Conservation (phyloP, 2,329 filamentous ascomycete genomes). For the Aspergillus sojae region DNA sequence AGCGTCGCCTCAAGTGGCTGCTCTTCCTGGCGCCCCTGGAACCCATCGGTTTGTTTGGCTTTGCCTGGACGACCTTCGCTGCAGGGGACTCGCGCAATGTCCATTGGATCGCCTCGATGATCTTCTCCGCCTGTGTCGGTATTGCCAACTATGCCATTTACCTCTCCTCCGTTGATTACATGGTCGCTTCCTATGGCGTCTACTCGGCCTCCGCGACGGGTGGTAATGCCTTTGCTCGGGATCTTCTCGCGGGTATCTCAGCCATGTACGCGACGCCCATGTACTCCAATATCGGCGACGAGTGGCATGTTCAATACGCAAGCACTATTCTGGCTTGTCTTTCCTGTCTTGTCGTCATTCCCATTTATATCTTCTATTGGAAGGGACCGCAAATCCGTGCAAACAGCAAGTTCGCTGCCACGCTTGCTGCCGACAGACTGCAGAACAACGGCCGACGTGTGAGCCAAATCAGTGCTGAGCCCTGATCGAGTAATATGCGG, state of each 20-base stretch:
- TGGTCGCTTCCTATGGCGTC: slow-evolving; percentile 71
- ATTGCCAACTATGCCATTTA: slow-evolving; percentile 74
- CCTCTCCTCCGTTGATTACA: slow-evolving; percentile 75
- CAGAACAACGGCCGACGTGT: slow-evolving; percentile 29
- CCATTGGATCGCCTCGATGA: slow-evolving; percentile 69
- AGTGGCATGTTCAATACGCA: slow-evolving; percentile 57
- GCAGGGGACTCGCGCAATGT: slow-evolving; percentile 54
- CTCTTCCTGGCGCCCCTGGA: slow-evolving; percentile 63
- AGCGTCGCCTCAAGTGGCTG: slow-evolving; percentile 68
- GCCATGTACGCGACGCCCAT: slow-evolving; percentile 68
- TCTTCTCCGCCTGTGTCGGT: slow-evolving; percentile 67
- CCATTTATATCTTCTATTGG: slow-evolving; percentile 67
- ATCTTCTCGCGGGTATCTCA: slow-evolving; percentile 71
- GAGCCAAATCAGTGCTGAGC: slow-evolving; percentile 26
- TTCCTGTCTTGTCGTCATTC: slow-evolving; percentile 59
- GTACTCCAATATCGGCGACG: slow-evolving; percentile 60
- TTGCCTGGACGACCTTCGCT: slow-evolving; percentile 67
- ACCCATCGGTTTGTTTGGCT: slow-evolving; percentile 68
- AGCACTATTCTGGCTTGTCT: slow-evolving; percentile 63
- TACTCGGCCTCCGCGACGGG: slow-evolving; percentile 74
- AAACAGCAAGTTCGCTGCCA: slow-evolving; percentile 63
- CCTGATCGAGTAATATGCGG: background rate
- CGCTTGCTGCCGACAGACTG: slow-evolving; percentile 43
- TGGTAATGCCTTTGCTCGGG: slow-evolving; percentile 72
- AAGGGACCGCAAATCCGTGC: slow-evolving; percentile 60